Conservation (phyloP, 176 grass and related monocot genomes). For the Thalia dealbata region DNA sequence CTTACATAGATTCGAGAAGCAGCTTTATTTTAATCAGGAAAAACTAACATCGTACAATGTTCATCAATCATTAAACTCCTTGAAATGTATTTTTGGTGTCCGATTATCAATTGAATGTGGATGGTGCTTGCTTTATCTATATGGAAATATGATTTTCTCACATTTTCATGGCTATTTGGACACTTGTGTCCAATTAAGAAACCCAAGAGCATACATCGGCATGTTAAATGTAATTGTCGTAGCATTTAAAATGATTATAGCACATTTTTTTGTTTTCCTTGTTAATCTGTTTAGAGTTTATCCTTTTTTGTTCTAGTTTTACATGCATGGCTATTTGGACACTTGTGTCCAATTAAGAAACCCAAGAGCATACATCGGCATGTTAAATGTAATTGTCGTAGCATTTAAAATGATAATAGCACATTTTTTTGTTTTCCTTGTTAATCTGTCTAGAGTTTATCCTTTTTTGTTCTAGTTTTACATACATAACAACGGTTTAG, state of each 20-base stretch:
- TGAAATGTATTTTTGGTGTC: background rate
- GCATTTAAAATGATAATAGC: too few species aligned
- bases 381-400: background rate
- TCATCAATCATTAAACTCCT: background rate
- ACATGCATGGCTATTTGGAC: background rate
- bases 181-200: background rate
- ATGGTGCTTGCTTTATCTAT: background rate
- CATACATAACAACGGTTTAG: too few species aligned
- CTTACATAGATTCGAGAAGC: background rate
- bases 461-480: background rate
- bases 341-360: background rate
- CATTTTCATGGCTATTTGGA: background rate
- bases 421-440: background rate
- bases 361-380: background rate
- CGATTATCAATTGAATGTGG: background rate
- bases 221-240: background rate
- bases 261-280: background rate
- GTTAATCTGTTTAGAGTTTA: background rate
- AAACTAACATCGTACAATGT: background rate
- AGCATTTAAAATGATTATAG: too few species aligned
- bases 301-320: background rate
- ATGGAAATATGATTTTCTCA: background rate
- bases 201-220: background rate
- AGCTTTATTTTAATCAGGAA: background rate
- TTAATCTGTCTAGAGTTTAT: background rate